phyloP scores from a whole-genome alignment of 345 rosid genomes.

The Corchorus olitorius region DNA sequence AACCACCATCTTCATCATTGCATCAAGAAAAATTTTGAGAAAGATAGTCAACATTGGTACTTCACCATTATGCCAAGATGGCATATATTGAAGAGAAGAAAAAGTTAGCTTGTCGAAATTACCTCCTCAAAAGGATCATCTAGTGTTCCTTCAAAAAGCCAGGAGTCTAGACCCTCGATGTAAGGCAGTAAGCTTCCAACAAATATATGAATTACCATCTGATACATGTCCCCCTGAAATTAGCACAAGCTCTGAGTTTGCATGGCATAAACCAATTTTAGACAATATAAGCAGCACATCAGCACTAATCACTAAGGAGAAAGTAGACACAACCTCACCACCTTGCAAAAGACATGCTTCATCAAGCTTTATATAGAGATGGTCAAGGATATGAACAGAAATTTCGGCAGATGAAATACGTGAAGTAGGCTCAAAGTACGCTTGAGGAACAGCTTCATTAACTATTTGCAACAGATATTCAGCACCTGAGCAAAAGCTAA shows the following conservation, averaged over 20 bases:
- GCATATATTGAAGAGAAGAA: conserved; percentile 11
- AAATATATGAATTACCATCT: conserved; percentile 76
- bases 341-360: conserved; percentile 84
- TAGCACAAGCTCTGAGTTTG: conserved; percentile 19
- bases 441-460: conserved; percentile 64
- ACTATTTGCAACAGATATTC: conserved; percentile 72
- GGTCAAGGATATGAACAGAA: conserved; percentile 69
- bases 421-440: conserved; percentile 51
- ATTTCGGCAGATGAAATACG: conserved; percentile 60
- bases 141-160: conserved; percentile 88
- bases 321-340: conserved; percentile 77
- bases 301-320: conserved; percentile 2
- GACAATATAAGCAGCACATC: conserved; percentile 17
- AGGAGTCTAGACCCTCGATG: conserved; percentile 77
- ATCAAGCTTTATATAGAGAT: conserved; percentile 76
- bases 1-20: conserved; percentile 2
- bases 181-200: conserved; percentile 78
- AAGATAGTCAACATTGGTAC: not conserved
- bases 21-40: not conserved
- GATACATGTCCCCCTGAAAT: conserved; percentile 81
- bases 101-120: conserved; percentile 22
- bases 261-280: conserved; percentile 13
- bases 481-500: conserved; percentile 72
- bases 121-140: conserved; percentile 98
- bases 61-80: conserved; percentile 1